Evolutionary conservation across 164 flowering plant species (phyloP).

Genomic region (Piper longum): DNA sequence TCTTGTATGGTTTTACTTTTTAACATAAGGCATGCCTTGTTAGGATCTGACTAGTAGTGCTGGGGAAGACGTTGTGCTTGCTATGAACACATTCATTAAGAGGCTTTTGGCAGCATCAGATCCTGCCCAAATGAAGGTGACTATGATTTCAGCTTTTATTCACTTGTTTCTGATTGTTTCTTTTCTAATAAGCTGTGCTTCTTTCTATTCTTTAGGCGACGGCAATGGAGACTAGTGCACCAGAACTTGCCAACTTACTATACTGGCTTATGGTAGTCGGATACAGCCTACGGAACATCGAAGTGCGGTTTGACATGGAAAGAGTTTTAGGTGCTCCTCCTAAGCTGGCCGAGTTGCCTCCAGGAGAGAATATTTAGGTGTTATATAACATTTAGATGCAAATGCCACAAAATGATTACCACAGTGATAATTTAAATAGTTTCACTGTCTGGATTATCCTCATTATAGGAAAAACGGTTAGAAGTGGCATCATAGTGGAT

Average conservation of each 20-base stretch:
- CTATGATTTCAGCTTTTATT: not conserved
- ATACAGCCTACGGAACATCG: conserved; percentile 85
- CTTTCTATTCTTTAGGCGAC: conserved; percentile 33
- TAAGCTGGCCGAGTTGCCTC: conserved; percentile 80
- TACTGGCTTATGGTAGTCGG: conserved; percentile 99
- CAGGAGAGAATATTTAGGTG: conserved; percentile 55
- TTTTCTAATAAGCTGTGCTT: not conserved
- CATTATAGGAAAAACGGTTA: not conserved
- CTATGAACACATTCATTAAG: conserved; percentile 92
- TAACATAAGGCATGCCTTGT: conserved; percentile 5
- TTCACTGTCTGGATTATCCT: not conserved
- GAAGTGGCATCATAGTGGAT: not conserved
- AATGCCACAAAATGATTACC: not conserved
- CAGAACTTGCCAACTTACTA: conserved; percentile 82
- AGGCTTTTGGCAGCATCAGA: conserved; percentile 79
- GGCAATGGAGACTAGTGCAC: conserved; percentile 70
- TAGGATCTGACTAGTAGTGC: conserved; percentile 89
- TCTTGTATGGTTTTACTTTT: not conserved
- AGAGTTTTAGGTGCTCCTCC: conserved; percentile 67
- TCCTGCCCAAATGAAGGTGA: conserved; percentile 83
- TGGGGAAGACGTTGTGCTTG: conserved; percentile 89
- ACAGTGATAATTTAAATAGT: not conserved
- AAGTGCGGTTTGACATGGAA: conserved; percentile 97
- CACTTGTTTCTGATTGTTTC: not conserved
- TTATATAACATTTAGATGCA: not conserved